Evolutionary conservation across 1,139 yeast genomes (phyloP).

Genomic region (Pichia sp.): DNA sequence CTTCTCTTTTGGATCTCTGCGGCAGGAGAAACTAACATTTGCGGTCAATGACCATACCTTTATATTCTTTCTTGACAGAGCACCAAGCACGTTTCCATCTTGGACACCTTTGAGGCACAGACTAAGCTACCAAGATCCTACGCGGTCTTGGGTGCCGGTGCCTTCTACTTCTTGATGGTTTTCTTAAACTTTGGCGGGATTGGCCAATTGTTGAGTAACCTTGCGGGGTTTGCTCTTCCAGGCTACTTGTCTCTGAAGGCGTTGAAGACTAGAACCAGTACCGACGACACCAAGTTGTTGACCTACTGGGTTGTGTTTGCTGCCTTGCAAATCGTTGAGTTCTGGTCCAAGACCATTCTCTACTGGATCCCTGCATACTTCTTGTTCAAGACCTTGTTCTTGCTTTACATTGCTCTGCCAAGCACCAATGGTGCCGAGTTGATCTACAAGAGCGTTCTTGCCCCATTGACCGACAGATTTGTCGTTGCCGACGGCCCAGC

Average conservation of each 20-base stretch:
- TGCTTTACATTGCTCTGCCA: slow-evolving; percentile 86
- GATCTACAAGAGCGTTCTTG: slow-evolving; percentile 59
- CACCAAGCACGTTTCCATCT: slow-evolving; percentile 30
- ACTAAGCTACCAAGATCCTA: slow-evolving; percentile 88
- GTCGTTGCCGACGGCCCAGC: slow-evolving; percentile 34
- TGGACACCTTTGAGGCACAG: slow-evolving; percentile 55
- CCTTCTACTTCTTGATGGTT: slow-evolving; percentile 65
- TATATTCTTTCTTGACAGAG: slow-evolving; percentile 14
- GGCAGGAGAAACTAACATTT: slow-evolving; percentile 1
- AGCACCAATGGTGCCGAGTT: slow-evolving; percentile 77
- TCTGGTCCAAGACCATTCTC: slow-evolving; percentile 89
- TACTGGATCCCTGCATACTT: slow-evolving; percentile 97
- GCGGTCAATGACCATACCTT: not conserved
- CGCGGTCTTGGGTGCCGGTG: slow-evolving; percentile 63
- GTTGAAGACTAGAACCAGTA: slow-evolving; percentile 59
- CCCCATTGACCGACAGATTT: slow-evolving; percentile 67
- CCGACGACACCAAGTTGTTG: slow-evolving; percentile 79
- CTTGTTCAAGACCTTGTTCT: slow-evolving; percentile 83
- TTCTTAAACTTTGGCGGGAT: slow-evolving; percentile 89
- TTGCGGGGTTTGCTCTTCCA: slow-evolving; percentile 88
- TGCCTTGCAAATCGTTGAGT: slow-evolving; percentile 81
- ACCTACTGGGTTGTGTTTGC: slow-evolving; percentile 96
- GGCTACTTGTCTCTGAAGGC: slow-evolving; percentile 87
- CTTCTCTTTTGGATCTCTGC: not conserved
- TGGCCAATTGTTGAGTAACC: slow-evolving; percentile 87